A percentile compares a stretch with the other conserved stretches of the same genome.
Evolutionary conservation across 306 rosid species (phyloP).

Genomic region (Acacia acuminata): DNA sequence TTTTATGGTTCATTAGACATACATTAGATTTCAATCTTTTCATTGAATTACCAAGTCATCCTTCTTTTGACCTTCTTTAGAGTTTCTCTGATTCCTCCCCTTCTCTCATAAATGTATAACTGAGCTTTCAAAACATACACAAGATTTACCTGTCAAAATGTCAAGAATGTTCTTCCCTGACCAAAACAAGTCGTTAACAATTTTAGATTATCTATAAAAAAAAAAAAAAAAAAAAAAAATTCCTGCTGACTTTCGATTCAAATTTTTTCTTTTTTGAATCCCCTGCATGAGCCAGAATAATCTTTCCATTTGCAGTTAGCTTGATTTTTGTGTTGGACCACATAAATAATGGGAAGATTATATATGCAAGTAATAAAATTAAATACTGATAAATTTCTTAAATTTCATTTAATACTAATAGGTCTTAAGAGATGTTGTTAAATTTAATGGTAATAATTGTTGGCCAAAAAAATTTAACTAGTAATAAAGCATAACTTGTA

Average conservation of each 20-base stretch:
- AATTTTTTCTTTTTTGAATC: background rate
- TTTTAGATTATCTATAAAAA: too few species aligned
- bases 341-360: background rate
- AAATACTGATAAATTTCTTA: too few species aligned
- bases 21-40: too few species aligned
- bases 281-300: background rate
- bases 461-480: too few species aligned
- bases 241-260: background rate
- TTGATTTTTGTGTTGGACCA: background rate
- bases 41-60: background rate
- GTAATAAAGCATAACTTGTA: too few species aligned
- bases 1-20: too few species aligned
- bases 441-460: too few species aligned
- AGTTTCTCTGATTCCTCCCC: background rate
- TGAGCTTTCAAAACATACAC: background rate
- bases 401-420: too few species aligned
- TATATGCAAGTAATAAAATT: too few species aligned
- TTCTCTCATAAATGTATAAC: background rate
- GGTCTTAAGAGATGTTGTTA: too few species aligned
- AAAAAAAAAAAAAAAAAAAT: too few species aligned
- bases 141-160: background rate
- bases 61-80: background rate
- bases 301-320: background rate
- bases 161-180: background rate
- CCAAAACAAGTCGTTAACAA: background rate